Base-by-base conservation (phyloP, 805 yeast genomes). In the Candida stauntonica region DNA sequence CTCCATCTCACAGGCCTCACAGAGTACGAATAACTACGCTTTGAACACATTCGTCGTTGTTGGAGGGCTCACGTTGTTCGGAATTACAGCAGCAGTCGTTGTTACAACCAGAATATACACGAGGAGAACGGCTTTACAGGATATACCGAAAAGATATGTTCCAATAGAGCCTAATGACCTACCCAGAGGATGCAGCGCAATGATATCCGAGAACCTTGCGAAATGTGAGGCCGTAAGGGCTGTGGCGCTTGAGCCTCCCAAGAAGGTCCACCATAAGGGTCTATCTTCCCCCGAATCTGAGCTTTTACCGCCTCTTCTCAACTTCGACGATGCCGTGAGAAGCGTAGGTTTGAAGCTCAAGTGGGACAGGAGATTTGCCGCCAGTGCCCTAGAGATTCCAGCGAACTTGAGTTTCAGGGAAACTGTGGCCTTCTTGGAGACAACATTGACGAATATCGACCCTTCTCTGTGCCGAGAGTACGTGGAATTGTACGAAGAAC, bases 11-110 rank as follows among this genome's bases (percentile, higher is more conserved):
- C 80, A 74, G 52, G 74, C 79, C 5, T 66, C 74, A 1, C 73
- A 76, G 48, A 69, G 81, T 1, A 66, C 77, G 3, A 66, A 66
- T 11, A 74, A 75, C 43, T 76, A 84, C 50, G 93, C 86, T 1
- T 66, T 86, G 57, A 86, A 88, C 56, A 76, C 91, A 3, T 81
- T 89, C 45, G 86, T 89, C 42, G 86, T 88, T 16, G 77, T 85
- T 7, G 74, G 79, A 31, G 86, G 83, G 6, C 70, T 85, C 51
- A 86, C 79, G 3, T 61, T 77, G 1, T 77, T 85, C 46, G 64
- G 78, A 1, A 41, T 81, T 1, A 48, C 72, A 6, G 61, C 78
- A 4, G 45, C 79, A 0, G 45, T 76, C 2, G 57, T 84, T 15
- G 75, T 78, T 46, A 61, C 82, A 16, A 63, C 75, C 27, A 68